Conservation (phyloP, 495 filamentous ascomycete genomes). For the Thermothielavioides terrestris region DNA sequence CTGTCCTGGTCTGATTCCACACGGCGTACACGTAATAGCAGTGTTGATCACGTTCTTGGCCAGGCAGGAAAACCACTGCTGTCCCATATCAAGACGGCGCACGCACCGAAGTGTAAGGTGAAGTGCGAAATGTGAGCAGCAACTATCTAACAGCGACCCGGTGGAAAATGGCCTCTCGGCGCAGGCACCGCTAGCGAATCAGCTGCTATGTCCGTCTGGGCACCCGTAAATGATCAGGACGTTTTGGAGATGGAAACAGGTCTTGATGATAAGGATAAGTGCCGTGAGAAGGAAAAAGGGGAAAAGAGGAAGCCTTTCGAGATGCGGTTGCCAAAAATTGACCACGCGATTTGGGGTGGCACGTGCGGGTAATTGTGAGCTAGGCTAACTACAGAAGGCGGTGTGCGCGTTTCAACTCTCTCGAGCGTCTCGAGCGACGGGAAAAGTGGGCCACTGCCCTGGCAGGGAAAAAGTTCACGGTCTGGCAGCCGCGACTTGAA, state of each 20-base stretch:
- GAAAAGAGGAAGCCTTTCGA: slow-evolving; percentile 12
- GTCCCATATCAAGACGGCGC: no score
- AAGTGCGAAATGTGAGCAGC: slow-evolving; percentile 41
- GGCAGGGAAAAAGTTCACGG: slow-evolving; percentile 27
- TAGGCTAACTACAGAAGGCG: not conserved
- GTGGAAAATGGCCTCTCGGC: slow-evolving; percentile 19
- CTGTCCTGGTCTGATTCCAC: no score
- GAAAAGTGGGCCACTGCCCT: slow-evolving; percentile 7
- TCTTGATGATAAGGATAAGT: slow-evolving; percentile 49
- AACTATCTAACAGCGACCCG: slow-evolving; percentile 48
- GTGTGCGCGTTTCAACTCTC: no score
- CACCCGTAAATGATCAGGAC: slow-evolving; percentile 45
- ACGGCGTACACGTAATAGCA: no score
- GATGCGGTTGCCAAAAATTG: slow-evolving; percentile 1
- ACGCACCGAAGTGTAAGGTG: no score
- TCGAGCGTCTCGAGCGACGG: not conserved
- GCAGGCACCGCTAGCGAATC: slow-evolving; percentile 48
- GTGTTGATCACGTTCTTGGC: no score
- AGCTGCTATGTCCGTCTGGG: slow-evolving; percentile 39
- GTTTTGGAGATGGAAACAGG: slow-evolving; percentile 30
- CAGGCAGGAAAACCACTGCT: no score
- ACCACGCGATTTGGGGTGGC: not conserved
- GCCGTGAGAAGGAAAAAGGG: slow-evolving; percentile 28
- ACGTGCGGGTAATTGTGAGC: not conserved
- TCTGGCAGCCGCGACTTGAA: slow-evolving; percentile 3